Evolutionary conservation across 441 rosid species (phyloP), one percentile per base, ranked within the genome.

Genomic region (Erodium texanum): DNA sequence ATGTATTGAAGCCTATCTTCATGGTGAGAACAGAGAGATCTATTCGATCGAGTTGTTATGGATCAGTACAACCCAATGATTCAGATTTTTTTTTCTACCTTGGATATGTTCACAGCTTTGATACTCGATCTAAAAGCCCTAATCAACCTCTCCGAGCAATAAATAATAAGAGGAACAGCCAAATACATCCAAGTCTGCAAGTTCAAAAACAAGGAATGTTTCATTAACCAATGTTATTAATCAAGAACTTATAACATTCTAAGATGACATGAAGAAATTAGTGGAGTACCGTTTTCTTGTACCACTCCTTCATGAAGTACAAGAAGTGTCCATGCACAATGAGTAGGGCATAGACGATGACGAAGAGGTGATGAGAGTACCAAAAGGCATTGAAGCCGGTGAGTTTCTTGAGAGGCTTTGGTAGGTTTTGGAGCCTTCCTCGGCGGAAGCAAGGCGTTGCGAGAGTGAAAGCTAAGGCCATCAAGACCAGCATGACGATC

Each of bases 151-250:
- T 89, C 98, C 18, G 85, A 73, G 9, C 79, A 86, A 73, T 93
- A 93, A 1, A 93, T 82, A 18, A 72, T 66, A 36, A 88, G 71
- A 0, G 98, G 96, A 68, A 90, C 89, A 0, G 95, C 88, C 7
- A 93, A 76, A 68, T 93, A 93, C 96, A 93, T 93, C 98, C 98
- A 93, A 58, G 96, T 88, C 98, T 89, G 34, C 34, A 29, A 29
- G 3, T 3, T 3, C 34, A 29, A 29, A 7, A 29, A 29, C 34
- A 29, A 29, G 34, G 34, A n/a, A n/a, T n/a, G 34, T 29, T 29
- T 29, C 34, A 83, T 64, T 41, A 62, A 12, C 9, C 62, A 9
- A 20, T 2, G 19, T 56, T 16, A 18, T n/a, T n/a, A n/a, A n/a
- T n/a, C 12, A 9, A 16, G 2, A 6, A n/a, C n/a, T n/a, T n/a